Evolutionary conservation across 306 rosid species (phyloP), one percentile per base, ranked within the genome.

Genomic region (Mucuna pruriens): DNA sequence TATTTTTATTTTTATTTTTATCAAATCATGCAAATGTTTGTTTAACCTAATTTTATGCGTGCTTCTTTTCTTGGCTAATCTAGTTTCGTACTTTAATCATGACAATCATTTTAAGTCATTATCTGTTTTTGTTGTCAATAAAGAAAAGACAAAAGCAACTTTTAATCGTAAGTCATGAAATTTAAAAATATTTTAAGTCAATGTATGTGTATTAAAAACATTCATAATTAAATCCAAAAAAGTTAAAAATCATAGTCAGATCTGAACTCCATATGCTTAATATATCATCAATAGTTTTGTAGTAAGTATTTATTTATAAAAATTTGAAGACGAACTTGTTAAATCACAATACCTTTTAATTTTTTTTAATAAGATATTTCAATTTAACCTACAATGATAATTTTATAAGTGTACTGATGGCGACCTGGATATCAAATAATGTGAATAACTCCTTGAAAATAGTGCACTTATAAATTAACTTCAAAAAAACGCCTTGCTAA

Each of bases 61-160:
- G 12, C 65, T 66, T 78, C 52, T 57, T 19, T 46, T 52, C 6
- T 38, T 73, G 11, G 13, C 7, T 15, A 52, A 10, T 42, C 12
- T 67, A 34, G 26, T 42, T 57, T 39, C 51, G 0, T n/a, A 33
- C 20, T 29, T 70, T 22, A 69, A 82, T 81, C 60, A 64, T 74
- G 20, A 74, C 61, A 64, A 17, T 76, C 58, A 58, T 69, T 33
- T 45, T 74, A 74, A 39, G 49, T 29, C 58, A 61, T 60, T 64
- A 49, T 33, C 13, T 34, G 9, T 34, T 49, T 64, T 34, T 55
- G 29, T 71, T 42, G 16, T 20, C 44, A 63, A 17, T 9, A 13
- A 42, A 44, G 20, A 73, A 72, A 29, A 61, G 58, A 62, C 60
- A 60, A 76, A 74, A 61, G 2, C 17, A 79, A 44, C 34, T 70